Conservation (phyloP, 2,329 filamentous ascomycete species). For the Colletotrichum destructivum region DNA sequence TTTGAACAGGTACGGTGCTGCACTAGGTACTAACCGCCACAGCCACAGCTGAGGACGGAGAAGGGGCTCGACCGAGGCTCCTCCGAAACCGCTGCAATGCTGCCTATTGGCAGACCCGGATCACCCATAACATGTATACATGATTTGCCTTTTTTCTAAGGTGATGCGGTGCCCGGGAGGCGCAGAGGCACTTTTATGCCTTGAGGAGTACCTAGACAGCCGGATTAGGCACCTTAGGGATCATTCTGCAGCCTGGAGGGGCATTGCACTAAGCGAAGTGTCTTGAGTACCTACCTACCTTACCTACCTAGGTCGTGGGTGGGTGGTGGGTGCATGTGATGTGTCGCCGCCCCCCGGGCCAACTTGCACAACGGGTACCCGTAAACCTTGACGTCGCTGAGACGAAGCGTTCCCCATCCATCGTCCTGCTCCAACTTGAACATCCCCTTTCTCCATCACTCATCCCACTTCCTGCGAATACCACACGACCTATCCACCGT, state of each 20-base stretch:
- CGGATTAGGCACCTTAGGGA: neutral
- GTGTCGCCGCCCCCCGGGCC: conserved; percentile 21
- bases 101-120: neutral
- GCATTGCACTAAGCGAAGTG: conserved; percentile 23
- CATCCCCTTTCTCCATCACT: conserved; percentile 33
- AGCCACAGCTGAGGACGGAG: conserved; percentile 21
- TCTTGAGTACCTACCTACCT: neutral
- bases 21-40: neutral
- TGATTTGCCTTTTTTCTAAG: neutral
- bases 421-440: conserved; percentile 24
- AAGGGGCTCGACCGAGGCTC: conserved; percentile 20
- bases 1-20: conserved; percentile 10
- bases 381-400: conserved; percentile 38
- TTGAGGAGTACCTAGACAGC: neutral
- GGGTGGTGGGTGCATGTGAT: conserved; percentile 35
- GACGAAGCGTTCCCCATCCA: conserved; percentile 34
- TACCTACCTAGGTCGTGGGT: neutral
- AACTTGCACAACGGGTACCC: conserved; percentile 15
- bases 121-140: too few relatives aligned
- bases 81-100: conserved; percentile 14
- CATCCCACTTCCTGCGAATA: conserved; percentile 18
- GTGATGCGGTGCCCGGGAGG: neutral
- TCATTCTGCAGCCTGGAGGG: conserved; percentile 37
- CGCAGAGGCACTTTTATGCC: conserved; percentile 17
- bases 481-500: conserved; percentile 7